phyloP scores from a whole-genome alignment of 129 eudicot genomes.

The Flaveria ramosissima region DNA sequence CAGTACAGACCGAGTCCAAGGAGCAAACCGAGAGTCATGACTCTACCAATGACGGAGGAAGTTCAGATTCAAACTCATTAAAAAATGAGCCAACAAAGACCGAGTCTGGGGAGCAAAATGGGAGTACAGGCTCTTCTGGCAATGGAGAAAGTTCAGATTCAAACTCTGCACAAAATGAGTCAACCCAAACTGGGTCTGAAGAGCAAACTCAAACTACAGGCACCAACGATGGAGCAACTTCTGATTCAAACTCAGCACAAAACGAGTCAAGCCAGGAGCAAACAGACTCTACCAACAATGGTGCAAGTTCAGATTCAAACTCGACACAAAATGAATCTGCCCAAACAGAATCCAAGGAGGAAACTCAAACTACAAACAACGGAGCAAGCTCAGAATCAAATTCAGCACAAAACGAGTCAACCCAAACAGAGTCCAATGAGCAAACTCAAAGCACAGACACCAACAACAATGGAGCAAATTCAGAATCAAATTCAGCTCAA shows the following conservation, averaged over 20 bases:
- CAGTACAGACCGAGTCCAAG: slow-evolving; percentile 20
- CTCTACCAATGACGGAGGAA: slow-evolving; percentile 27
- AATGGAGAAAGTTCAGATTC: slow-evolving; percentile 23
- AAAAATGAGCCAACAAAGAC: slow-evolving; percentile 33
- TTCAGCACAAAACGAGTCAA: slow-evolving; percentile 32
- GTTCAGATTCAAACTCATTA: slow-evolving; percentile 18
- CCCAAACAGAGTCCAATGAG: slow-evolving; percentile 32
- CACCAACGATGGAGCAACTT: slow-evolving; percentile 12
- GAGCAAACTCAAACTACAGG: slow-evolving; percentile 31
- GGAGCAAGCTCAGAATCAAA: slow-evolving; percentile 31
- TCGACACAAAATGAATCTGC: slow-evolving; percentile 37
- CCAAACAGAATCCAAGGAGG: slow-evolving; percentile 36
- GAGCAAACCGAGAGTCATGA: slow-evolving; percentile 18
- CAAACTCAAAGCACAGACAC: slow-evolving; percentile 26
- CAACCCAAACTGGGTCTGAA: slow-evolving; percentile 36
- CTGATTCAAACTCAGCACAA: slow-evolving; percentile 40
- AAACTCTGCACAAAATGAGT: slow-evolving; percentile 23
- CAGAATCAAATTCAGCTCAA: slow-evolving; percentile 30
- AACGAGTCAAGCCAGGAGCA: slow-evolving; percentile 34
- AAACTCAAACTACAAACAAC: slow-evolving; percentile 24
- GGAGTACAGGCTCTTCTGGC: slow-evolving; percentile 19
- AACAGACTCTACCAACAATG: slow-evolving; percentile 33
- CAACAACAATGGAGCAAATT: slow-evolving; percentile 4
- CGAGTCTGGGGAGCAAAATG: slow-evolving; percentile 20
- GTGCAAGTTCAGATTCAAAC: slow-evolving; percentile 21